Base-by-base conservation (phyloP, 2,329 filamentous ascomycete genomes). In the Whalleya microplaca region DNA sequence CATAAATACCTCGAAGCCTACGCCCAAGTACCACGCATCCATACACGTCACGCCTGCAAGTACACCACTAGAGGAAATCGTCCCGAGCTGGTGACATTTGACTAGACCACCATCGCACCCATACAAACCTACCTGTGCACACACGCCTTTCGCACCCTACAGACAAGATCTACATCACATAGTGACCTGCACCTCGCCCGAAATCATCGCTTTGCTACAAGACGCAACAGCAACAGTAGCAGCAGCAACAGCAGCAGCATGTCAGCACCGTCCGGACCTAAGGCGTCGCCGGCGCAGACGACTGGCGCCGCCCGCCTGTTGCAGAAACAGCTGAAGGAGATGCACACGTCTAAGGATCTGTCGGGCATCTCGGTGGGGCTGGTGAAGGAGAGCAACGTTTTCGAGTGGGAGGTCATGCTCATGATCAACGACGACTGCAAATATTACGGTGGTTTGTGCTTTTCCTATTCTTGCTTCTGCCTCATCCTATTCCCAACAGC, bases 371-470 rank as follows among this genome's bases (percentile, higher is more conserved):
- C 92, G 60, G 96, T 92, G 68, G 95, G 95, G 0, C 80, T 99
- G 43, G 87, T 93, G 50, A 87, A 88, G 68, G 90, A 90, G 73
- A 89, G 79, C 76, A 96, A 96, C 72, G 87, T 98, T 9, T 97
- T 97, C 65, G 90, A 96, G 78, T 99, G 95, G 95, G 93, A 98
- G 75, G 92, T 98, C 19, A 96, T 97, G 90, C 85, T 99, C 59
- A 98, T 99, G 94, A 94, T 98, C 64, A 92, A 86, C 61, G 93
- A 97, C 67, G 92, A 96, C 71, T 93, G 90, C 76, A 94, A 93
- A 76, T 90, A 91, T 75, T 97, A 97, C 68, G 93, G 93, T 68
- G 93, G 93, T 94, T 77, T 56, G 84, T 76, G 21, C 9, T 44
- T 40, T 16, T 42, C 48, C 29, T 46, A 14, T 37, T 48, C 21